phyloP scores from a whole-genome alignment of 345 rosid genomes.

The Aquilaria malaccensis region DNA sequence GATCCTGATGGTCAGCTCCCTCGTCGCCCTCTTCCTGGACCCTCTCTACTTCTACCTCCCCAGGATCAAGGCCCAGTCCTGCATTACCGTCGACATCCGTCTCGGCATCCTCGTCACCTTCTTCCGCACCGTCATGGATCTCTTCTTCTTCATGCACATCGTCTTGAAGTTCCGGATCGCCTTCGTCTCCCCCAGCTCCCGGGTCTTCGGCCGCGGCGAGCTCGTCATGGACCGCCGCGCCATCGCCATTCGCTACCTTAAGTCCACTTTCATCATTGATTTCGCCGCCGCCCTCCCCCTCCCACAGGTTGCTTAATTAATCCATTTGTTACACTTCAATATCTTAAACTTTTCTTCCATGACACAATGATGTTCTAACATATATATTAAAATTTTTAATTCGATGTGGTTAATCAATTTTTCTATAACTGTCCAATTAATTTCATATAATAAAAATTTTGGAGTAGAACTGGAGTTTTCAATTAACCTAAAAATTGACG shows the following conservation, averaged over 20 bases:
- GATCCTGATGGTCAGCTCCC: slow-evolving; percentile 56
- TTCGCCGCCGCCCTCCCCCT: slow-evolving; percentile 72
- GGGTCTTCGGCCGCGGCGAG: slow-evolving; percentile 81
- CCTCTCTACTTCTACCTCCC: slow-evolving; percentile 86
- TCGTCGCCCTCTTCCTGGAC: slow-evolving; percentile 71
- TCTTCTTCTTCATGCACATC: slow-evolving; percentile 57
- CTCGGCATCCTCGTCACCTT: slow-evolving; percentile 56
- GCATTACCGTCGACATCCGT: slow-evolving; percentile 39
- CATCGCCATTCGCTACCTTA: slow-evolving; percentile 60
- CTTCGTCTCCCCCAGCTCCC: slow-evolving; percentile 54
- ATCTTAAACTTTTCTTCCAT: not conserved
- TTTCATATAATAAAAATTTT: not conserved
- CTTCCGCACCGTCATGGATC: slow-evolving; percentile 58
- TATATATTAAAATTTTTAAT: not conserved
- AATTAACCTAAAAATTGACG: too few species aligned
- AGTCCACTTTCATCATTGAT: slow-evolving; percentile 51
- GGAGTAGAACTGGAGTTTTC: too few species aligned
- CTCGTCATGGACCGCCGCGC: slow-evolving; percentile 61
- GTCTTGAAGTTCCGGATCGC: slow-evolving; percentile 66
- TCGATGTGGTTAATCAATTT: not conserved
- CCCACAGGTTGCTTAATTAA: slow-evolving; percentile 54
- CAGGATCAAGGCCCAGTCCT: slow-evolving; percentile 37
- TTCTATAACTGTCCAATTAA: not conserved
- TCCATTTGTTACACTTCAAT: not conserved
- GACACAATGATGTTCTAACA: not conserved